Percentiles rank a stretch among this genome's conserved stretches.
These are phyloP conservation scores for Pseudogymnoascus sp. DNA, from an alignment of 2,329 filamentous ascomycete genomes.

Conservation along the genomic window DNA sequence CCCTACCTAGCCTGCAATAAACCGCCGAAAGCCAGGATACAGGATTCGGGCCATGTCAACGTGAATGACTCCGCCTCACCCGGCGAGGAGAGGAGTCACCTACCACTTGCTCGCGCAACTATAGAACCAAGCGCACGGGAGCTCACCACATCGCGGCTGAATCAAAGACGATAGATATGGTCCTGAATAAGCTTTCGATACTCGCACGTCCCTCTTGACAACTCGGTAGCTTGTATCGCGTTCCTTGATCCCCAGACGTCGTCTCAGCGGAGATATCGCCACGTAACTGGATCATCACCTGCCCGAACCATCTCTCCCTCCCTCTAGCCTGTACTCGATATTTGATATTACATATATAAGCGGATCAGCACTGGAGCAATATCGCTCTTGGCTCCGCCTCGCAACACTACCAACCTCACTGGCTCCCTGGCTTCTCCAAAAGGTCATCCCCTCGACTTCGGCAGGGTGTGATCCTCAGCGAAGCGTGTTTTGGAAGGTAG, in stretches of 20 bases:
- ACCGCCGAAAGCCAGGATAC: not conserved
- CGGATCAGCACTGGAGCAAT: not conserved
- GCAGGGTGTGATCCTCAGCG: not conserved
- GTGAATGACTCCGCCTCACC: conserved; percentile 6
- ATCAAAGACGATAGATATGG: conserved; percentile 5
- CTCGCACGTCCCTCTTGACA: not conserved
- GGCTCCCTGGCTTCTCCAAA: not conserved
- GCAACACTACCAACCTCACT: not conserved
- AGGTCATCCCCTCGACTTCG: not conserved
- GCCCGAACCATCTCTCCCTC: not conserved
- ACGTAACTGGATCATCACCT: not conserved
- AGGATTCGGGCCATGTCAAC: conserved; percentile 1
- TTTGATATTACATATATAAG: not conserved
- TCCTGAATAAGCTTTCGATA: not conserved
- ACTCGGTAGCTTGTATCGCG: not conserved
- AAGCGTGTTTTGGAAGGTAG: not conserved
- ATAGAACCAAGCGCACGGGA: not conserved
- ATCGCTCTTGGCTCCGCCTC: not conserved
- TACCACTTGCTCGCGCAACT: not conserved
- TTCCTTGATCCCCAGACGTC: not conserved
- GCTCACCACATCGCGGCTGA: not conserved
- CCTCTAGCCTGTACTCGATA: not conserved
- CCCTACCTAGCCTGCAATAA: not conserved
- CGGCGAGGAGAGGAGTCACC: conserved; percentile 1
- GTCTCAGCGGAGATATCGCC: not conserved